Base-by-base conservation (phyloP, 208 protist species). In the Trypanosoma cruzi region DNA sequence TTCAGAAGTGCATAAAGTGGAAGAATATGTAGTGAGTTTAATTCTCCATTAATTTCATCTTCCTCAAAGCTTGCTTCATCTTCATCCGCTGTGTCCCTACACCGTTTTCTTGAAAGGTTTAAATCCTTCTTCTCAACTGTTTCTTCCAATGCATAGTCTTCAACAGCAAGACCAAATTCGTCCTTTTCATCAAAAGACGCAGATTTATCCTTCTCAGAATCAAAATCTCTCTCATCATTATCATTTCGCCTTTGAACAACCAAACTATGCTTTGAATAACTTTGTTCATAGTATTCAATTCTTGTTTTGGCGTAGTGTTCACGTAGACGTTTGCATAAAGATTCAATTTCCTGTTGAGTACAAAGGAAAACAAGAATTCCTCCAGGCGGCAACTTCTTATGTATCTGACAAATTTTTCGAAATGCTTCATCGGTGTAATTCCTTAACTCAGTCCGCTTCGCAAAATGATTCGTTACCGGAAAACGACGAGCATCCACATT, bases 1-100 rank as follows among this genome's bases (percentile, higher is more conserved):
- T 98, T 83, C 20, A 99, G 84, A 56, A 98, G 77, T 4, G 98
- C 92, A 81, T 99, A 99, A n/a, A 99, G 87, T 10, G 99, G 99
- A 50, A 99, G 92, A 11, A 99, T 95, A 71, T 98, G 81, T 11
- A 99, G 80, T 32, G 95, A 95, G 59, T 92, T 71, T 52, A 81
- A 83, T 61, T 95, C 86, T 6, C 92, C 92, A 69, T 98, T 94
- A 18, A 92, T 73, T 52, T 98, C 94, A 26, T 89, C 85, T 49
- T 95, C 89, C 20, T 81, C 68, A 8, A 65, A 77, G 6, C 71
- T 55, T 58, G 53, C 63, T 24, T 80, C 76, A 28, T 56, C 72
- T 60, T 64, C 49, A 71, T 61, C 56, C 46, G 54, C 44, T 28
- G 71, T 67, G n/a, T 68, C 49, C 49, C 79, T 64, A 32, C 13